Conservation (phyloP, 2,329 filamentous ascomycete species). For the Shiraia sp. region DNA sequence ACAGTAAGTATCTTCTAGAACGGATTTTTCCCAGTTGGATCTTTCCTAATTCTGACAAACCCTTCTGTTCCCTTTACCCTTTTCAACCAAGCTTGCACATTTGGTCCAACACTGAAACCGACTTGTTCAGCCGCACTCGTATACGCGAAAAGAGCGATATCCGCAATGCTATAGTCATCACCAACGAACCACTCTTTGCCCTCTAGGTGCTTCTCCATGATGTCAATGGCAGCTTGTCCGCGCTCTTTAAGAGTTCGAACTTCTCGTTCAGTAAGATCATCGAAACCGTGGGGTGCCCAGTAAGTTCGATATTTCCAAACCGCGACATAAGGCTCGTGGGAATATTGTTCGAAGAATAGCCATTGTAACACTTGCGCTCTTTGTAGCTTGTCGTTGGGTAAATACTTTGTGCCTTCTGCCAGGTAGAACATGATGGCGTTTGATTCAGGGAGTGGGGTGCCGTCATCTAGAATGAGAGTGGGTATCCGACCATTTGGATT, state of each 20-base stretch:
- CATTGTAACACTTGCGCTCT: constrained; percentile 14
- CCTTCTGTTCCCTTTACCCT: constrained; percentile 12
- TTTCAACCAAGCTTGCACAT: constrained; percentile 16
- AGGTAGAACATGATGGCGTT: constrained; percentile 21
- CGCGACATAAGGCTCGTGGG: constrained; percentile 18
- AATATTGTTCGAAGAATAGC: constrained; percentile 24
- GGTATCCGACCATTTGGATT: constrained; percentile 19
- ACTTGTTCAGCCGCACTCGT: constrained; percentile 9
- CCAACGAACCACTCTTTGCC: constrained; percentile 16
- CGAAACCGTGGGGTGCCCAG: constrained; percentile 12
- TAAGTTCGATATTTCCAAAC: constrained; percentile 15
- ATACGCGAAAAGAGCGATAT: constrained; percentile 17
- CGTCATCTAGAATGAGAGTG: constrained; percentile 16
- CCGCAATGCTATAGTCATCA: constrained; percentile 16
- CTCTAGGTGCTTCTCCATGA: constrained; percentile 19
- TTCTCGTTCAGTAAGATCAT: constrained; percentile 5
- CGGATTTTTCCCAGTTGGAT: constrained; percentile 15
- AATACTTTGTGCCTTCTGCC: constrained; percentile 11
- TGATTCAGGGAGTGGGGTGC: constrained; percentile 16
- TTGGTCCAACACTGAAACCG: constrained; percentile 14
- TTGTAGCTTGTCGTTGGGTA: constrained; percentile 10
- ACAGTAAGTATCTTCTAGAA: too few relatives aligned
- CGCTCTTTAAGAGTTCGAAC: constrained; percentile 8
- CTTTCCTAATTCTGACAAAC: constrained; percentile 15
- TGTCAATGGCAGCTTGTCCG: constrained; percentile 15